Conservation (phyloP, 1,139 yeast species). For the Debaryomyces coudertii region DNA sequence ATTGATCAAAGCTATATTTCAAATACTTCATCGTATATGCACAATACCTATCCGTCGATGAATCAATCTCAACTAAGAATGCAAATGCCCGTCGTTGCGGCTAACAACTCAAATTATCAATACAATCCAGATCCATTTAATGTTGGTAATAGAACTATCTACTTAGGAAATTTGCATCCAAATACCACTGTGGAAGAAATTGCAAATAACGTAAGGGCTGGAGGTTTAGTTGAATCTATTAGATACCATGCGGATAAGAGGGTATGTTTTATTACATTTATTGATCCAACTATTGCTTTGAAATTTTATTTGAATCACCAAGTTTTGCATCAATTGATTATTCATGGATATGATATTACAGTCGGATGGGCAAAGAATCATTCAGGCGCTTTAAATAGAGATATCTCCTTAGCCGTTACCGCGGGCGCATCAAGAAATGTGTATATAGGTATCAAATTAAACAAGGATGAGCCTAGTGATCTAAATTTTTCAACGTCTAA, state of each 20-base stretch:
- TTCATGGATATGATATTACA: slow-evolving; percentile 48
- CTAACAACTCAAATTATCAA: slow-evolving; percentile 10
- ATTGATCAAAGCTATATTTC: slow-evolving; percentile 14
- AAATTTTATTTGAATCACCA: slow-evolving; percentile 49
- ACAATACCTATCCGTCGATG: slow-evolving; percentile 5
- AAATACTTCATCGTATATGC: slow-evolving; percentile 9
- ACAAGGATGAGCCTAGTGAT: slow-evolving; percentile 19
- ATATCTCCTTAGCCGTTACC: slow-evolving; percentile 47
- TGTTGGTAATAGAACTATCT: slow-evolving; percentile 47
- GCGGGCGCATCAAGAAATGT: slow-evolving; percentile 55
- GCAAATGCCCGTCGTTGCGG: slow-evolving; percentile 5
- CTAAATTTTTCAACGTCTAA: slow-evolving; percentile 7
- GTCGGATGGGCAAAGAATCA: slow-evolving; percentile 54
- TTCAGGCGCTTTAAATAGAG: slow-evolving; percentile 44
- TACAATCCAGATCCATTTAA: slow-evolving; percentile 27
- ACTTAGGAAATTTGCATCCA: slow-evolving; percentile 49
- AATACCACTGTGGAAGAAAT: slow-evolving; percentile 51
- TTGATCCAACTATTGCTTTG: slow-evolving; percentile 46
- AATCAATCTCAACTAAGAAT: slow-evolving; percentile 8
- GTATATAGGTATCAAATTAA: slow-evolving; percentile 44
- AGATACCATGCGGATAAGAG: slow-evolving; percentile 40
- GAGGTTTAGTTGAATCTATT: slow-evolving; percentile 49
- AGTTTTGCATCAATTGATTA: slow-evolving; percentile 47
- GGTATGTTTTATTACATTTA: slow-evolving; percentile 49
- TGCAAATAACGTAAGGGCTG: slow-evolving; percentile 52